phyloP scores from a whole-genome alignment of 805 yeast species.

The Wickerhamiella cacticola region DNA sequence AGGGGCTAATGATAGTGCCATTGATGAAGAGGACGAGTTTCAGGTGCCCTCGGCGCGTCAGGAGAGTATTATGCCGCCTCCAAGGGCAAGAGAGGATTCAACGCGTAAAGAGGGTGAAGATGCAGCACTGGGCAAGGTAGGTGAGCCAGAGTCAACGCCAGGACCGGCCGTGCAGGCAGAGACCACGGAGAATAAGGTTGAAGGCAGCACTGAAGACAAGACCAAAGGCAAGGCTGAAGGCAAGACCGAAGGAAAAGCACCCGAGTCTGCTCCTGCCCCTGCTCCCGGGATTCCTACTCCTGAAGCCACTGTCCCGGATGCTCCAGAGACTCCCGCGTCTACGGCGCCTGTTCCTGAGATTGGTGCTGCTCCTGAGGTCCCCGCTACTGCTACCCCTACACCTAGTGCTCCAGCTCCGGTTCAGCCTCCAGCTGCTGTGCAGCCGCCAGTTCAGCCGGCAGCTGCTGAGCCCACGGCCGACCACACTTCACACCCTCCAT shows the following conservation, averaged over 20 bases:
- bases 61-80: neutral
- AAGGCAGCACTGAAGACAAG: too few species aligned
- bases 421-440: neutral
- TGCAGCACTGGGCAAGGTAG: too few species aligned
- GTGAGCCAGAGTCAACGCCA: too few species aligned
- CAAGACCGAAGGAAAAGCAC: too few species aligned
- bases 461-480: neutral
- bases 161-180: too few species aligned
- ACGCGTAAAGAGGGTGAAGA: neutral
- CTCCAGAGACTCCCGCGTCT: too few species aligned
- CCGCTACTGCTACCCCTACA: too few species aligned
- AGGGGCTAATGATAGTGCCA: conserved; percentile 2
- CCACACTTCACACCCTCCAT: too few species aligned
- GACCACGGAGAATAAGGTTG: too few species aligned
- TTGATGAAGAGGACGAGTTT: conserved; percentile 9
- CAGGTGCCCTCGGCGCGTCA: neutral
- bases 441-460: neutral
- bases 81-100: neutral
- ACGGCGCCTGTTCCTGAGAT: too few species aligned
- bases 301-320: neutral
- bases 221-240: neutral
- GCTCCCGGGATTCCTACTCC: too few species aligned
- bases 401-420: neutral
- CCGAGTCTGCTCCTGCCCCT: neutral
- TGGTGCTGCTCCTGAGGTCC: neutral